phyloP scores from a whole-genome alignment of 176 grass and related monocot species.

The Rhynchospora tenuis region DNA sequence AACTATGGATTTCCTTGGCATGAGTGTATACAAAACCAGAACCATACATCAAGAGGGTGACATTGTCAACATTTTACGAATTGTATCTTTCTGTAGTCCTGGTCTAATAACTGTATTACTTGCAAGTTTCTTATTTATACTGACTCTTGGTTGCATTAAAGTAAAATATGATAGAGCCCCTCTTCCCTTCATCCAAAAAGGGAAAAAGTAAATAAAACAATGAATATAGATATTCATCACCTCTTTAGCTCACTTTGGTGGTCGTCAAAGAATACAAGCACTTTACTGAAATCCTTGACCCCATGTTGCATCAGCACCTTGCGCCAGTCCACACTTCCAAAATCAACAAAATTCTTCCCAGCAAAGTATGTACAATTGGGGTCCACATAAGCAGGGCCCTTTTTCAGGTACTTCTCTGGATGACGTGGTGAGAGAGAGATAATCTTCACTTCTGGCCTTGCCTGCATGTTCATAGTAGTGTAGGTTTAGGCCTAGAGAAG shows the following conservation, averaged over 20 bases:
- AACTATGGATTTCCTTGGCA: not conserved
- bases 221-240: slow-evolving; percentile 13
- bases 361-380: slow-evolving; percentile 82
- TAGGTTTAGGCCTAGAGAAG: not conserved
- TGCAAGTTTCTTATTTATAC: not conserved
- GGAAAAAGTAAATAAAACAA: not conserved
- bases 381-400: slow-evolving; percentile 91
- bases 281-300: slow-evolving; percentile 62
- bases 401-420: slow-evolving; percentile 80
- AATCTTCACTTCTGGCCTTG: slow-evolving; percentile 63
- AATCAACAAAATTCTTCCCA: slow-evolving; percentile 82
- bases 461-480: slow-evolving; percentile 10
- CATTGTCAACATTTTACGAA: not conserved
- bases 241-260: slow-evolving; percentile 94
- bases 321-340: slow-evolving; percentile 65
- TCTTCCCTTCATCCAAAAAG: not conserved
- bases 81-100: not conserved
- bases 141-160: not conserved
- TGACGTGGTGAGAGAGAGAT: slow-evolving; percentile 76
- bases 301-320: slow-evolving; percentile 62
- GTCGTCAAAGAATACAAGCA: slow-evolving; percentile 93
- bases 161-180: no score
- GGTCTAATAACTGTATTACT: not conserved
- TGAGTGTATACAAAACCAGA: not conserved
- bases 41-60: not conserved